phyloP scores from a whole-genome alignment of 2,329 filamentous ascomycete species.

The Rhytidhysteron rufulum region DNA sequence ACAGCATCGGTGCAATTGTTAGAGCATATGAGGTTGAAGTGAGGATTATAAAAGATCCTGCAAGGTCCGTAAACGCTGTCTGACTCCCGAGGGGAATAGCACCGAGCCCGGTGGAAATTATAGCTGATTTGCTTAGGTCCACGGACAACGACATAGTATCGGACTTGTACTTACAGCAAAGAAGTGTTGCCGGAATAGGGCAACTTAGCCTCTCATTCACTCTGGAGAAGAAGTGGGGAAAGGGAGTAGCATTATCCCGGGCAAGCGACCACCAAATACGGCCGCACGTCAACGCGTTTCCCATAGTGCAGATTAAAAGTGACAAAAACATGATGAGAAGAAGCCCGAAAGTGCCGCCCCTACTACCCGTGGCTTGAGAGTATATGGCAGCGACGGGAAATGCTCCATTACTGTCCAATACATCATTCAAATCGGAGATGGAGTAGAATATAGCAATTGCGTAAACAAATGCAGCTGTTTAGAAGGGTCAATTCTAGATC shows the following conservation, averaged over 20 bases:
- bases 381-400: conserved; percentile 2
- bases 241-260: conserved; percentile 54
- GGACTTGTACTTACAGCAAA: conserved; percentile 31
- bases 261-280: conserved; percentile 58
- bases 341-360: conserved; percentile 26
- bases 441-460: conserved; percentile 45
- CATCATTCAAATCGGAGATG: conserved; percentile 21
- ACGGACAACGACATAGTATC: neutral
- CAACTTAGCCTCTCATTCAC: conserved; percentile 39
- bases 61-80: conserved; percentile 33
- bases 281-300: conserved; percentile 54
- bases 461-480: conserved; percentile 18
- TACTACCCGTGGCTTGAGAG: neutral
- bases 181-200: conserved; percentile 51
- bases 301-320: conserved; percentile 47
- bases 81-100: conserved; percentile 29
- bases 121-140: neutral
- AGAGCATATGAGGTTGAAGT: conserved; percentile 31
- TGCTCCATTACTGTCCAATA: neutral
- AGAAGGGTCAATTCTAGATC: neutral
- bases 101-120: conserved; percentile 34
- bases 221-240: conserved; percentile 40
- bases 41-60: conserved; percentile 34
- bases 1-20: conserved; percentile 31
- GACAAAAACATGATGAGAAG: conserved; percentile 49